Base-by-base conservation (phyloP, 192 early-diverging fungal genomes). In the Oehlia diaphana region DNA sequence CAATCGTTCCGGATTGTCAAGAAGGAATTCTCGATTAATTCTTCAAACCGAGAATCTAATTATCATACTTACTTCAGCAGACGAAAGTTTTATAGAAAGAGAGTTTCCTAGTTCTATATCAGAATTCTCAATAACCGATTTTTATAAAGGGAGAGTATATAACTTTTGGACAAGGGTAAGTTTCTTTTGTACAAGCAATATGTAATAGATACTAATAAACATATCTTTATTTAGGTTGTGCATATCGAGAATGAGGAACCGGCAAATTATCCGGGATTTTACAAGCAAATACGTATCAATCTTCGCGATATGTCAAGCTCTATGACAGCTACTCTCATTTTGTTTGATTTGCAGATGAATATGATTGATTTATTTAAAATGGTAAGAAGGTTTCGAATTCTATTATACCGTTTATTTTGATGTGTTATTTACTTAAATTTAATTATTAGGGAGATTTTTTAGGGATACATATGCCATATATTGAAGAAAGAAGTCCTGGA, bases 121-220 rank as follows among this genome's bases (percentile, higher is more conserved):
- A 12, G 67, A 69, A 9, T 14, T 69, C 19, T 37, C 33, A 37
- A 12, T 35, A 69, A 37, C 28, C 19, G 67, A 69, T 9, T 35
- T 69, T 42, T 35, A 37, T 31, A 69, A 69, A 35, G 67, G 67
- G 33, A 69, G 67, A 21, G 67, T 28, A 19, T 69, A 37, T 39
- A 28, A 69, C 31, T 69, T 69, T 69, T 69, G 67, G 67, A 69
- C 33, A 37, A 69, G 67, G 19, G 67, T 69, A 37, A 37, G 35
- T 68, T 35, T 39, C 14, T 69, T 14, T 69, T 19, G 26, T 35
- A 19, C 31, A 4, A 35, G 23, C 2, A 68, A 68, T 9, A 65
- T 2, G 6, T 65, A 28, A 69, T 69, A 69, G 2, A 7, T 35
- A 14, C 14, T 6, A 35, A 68, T 37, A 37, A 31, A 35, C 33